Conservation (phyloP, 208 protist genomes). For the Trypanosoma caninum region DNA sequence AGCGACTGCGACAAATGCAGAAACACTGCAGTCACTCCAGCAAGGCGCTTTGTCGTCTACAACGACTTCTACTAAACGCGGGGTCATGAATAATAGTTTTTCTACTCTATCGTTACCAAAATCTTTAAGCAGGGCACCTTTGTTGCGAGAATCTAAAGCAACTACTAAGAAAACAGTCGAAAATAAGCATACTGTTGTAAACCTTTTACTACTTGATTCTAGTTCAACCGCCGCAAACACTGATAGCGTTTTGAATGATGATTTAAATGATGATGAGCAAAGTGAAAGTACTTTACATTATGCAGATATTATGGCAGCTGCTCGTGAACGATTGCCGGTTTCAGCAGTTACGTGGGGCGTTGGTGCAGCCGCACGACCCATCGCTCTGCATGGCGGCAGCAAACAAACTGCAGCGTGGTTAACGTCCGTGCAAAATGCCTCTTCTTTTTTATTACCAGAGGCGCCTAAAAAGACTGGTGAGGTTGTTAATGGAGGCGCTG, state of each 20-base stretch:
- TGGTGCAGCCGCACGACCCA: constrained; percentile 36
- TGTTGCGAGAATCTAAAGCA: neutral
- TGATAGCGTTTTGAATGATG: neutral
- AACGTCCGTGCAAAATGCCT: neutral
- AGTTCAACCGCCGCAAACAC: neutral
- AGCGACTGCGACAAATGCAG: neutral
- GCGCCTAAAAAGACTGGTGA: no score
- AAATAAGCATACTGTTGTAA: neutral
- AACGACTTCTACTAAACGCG: neutral
- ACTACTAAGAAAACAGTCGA: neutral
- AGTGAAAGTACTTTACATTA: constrained; percentile 9
- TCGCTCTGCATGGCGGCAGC: constrained; percentile 19
- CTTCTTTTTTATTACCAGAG: neutral
- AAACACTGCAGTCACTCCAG: neutral
- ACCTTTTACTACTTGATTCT: constrained; percentile 5
- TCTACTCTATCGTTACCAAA: neutral
- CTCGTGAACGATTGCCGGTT: constrained; percentile 22
- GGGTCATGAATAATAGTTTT: neutral
- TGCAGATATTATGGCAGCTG: constrained; percentile 23
- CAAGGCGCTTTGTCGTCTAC: neutral
- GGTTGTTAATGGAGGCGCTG: no score
- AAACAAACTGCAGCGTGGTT: neutral
- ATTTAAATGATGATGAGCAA: neutral
- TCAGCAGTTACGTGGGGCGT: constrained; percentile 65
- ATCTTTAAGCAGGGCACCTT: neutral